Evolutionary conservation across 1,284 basidiomycete species (phyloP), one percentile per base, ranked within the genome.

Genomic region (Ceratobasidium sp.): DNA sequence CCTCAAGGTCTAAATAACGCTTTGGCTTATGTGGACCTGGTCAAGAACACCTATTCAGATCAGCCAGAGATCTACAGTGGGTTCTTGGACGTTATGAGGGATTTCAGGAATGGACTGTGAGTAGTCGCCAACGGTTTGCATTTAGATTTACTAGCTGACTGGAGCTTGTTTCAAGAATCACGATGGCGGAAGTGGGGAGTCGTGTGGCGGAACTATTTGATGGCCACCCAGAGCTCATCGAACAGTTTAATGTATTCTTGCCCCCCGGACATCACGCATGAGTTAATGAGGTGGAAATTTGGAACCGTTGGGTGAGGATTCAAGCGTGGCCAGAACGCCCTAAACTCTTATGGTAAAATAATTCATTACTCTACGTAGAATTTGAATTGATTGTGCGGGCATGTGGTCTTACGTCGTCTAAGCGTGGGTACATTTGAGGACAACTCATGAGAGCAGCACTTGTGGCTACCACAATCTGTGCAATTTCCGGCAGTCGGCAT

Each of bases 31-130:
- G 90, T 98, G 69, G 96, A 98, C 85, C 93, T 94, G 78, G 96
- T 98, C 86, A 97, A 98, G 86, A 85, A 90, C 65, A 93, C 95
- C 85, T 98, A 98, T 82, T 88, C 91, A 65, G 92, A 95, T 82
- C 90, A 93, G 79, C 96, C 96, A 5, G 94, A 96, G 80, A 95
- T 97, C 20, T 98, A 98, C 86, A 98, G 98, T 84, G 90, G 92
- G 77, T 98, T 98, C 84, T 86, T 99, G 82, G 96, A 98, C 82
- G 97, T 98, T 81, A 98, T 98, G 97, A 98, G 99, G 85, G 96
- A 98, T 83, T 97, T 97, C 85, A 97, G 97, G 86, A 93, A 93
- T 77, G 94, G 96, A 82, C 86, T 90, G 96, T 97, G 82, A 82
- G 92, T 88, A 44, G 20, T 54, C 35, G 20, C 70, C 41, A 65